Evolutionary conservation across 23 red algal species (phyloP).

Genomic region (Gracilariopsis chorda): DNA sequence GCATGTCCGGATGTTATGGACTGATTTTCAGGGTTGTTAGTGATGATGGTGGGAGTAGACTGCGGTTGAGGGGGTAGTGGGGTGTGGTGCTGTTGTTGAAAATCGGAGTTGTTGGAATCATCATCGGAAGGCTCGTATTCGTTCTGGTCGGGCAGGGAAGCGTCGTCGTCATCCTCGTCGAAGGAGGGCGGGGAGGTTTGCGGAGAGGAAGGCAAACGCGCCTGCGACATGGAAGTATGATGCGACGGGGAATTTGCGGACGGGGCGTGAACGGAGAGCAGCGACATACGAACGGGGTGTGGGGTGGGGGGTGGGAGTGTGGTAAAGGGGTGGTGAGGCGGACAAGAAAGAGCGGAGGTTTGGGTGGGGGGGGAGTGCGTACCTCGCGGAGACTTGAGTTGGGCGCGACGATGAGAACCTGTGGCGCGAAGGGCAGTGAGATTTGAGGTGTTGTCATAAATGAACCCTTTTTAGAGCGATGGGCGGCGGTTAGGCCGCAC

Average conservation of each 20-base stretch:
- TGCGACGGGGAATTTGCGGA: background rate
- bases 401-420: no score
- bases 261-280: background rate
- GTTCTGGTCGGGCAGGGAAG: constrained; percentile 5
- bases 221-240: background rate
- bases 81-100: background rate
- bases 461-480: no score
- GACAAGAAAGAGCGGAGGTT: no score
- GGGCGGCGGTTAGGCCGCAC: no score
- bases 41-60: background rate
- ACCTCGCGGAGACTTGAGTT: no score
- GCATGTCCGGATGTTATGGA: constrained; percentile 3
- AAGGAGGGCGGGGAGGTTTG: background rate
- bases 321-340: no score
- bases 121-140: constrained; percentile 8
- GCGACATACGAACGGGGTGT: background rate
- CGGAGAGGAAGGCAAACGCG: background rate
- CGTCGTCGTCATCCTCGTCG: constrained; percentile 14
- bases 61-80: background rate
- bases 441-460: no score
- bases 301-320: no score
- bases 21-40: background rate
- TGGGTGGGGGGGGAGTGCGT: no score
- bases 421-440: no score
- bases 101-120: background rate